These are phyloP conservation scores for Asterophora lycoperdoides DNA, from an alignment of 768 basidiomycete species.

Conservation along the genomic window DNA sequence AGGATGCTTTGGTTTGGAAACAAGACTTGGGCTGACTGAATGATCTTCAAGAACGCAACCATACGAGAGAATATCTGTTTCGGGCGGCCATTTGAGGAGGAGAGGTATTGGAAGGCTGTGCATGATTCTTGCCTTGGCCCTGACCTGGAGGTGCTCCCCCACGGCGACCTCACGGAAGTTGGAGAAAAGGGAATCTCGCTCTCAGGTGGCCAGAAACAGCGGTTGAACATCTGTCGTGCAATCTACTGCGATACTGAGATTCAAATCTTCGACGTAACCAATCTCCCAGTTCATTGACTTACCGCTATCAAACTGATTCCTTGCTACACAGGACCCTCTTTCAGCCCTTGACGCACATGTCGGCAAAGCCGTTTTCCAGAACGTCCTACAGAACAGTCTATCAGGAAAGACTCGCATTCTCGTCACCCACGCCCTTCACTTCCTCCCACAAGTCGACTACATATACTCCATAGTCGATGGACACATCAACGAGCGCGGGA, in stretches of 20 bases:
- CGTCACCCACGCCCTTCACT: constrained; percentile 89
- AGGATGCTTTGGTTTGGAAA: constrained; percentile 4
- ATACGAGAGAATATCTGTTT: constrained; percentile 89
- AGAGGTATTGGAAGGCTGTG: constrained; percentile 78
- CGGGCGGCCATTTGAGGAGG: constrained; percentile 76
- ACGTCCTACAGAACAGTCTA: constrained; percentile 65
- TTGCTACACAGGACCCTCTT: constrained; percentile 57
- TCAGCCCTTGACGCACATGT: constrained; percentile 94
- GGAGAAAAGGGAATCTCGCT: constrained; percentile 86
- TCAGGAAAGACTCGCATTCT: constrained; percentile 77
- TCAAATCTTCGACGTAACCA: constrained; percentile 71
- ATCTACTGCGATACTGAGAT: constrained; percentile 86
- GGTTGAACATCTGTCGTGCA: constrained; percentile 80
- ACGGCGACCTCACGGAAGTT: constrained; percentile 81
- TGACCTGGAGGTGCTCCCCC: constrained; percentile 71
- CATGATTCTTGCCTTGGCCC: constrained; percentile 73
- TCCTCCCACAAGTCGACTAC: constrained; percentile 84
- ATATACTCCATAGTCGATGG: constrained; percentile 79
- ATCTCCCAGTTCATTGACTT: not conserved
- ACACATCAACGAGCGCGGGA: constrained; percentile 73
- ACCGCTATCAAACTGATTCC: not conserved
- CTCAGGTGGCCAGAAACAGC: constrained; percentile 77
- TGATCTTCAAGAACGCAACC: constrained; percentile 58
- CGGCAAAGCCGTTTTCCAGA: constrained; percentile 81
- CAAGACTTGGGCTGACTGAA: constrained; percentile 1